phyloP scores from a whole-genome alignment of 2,329 filamentous ascomycete genomes.

The Claviceps pusilla region DNA sequence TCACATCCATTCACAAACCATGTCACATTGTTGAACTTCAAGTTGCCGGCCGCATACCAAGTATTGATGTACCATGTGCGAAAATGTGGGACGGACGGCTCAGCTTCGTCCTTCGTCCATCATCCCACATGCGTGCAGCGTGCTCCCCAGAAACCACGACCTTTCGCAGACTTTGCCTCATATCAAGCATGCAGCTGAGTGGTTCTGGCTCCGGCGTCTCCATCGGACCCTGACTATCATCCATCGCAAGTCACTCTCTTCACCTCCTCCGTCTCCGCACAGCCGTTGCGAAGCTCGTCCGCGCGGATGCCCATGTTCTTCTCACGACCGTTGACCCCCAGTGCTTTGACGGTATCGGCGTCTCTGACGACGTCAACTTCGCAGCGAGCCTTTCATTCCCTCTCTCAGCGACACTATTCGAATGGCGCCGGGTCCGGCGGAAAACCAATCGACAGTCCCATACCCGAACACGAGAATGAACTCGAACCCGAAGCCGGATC shows the following conservation, averaged over 20 bases:
- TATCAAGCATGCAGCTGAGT: not conserved
- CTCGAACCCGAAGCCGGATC: conserved; percentile 13
- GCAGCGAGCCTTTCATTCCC: conserved; percentile 11
- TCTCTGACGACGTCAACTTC: conserved; percentile 7
- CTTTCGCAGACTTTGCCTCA: not conserved
- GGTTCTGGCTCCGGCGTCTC: not conserved
- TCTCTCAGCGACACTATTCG: conserved; percentile 7
- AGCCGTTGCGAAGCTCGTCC: not conserved
- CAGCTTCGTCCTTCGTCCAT: not conserved
- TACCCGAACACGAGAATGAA: conserved; percentile 14
- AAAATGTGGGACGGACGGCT: not conserved
- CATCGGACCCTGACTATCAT: not conserved
- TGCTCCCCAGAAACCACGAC: not conserved
- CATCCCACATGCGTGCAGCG: not conserved
- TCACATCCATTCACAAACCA: too few species aligned
- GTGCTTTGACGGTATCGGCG: conserved; percentile 12
- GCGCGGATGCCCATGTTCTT: conserved; percentile 18
- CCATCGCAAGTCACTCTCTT: not conserved
- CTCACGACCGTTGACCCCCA: conserved; percentile 15
- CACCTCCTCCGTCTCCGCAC: not conserved
- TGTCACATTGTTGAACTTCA: too few species aligned
- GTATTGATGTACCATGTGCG: too few species aligned
- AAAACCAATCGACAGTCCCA: conserved; percentile 15
- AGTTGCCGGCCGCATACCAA: too few species aligned
- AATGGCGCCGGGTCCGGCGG: conserved; percentile 10